Evolutionary conservation across 176 grass and related monocot species (phyloP), one percentile per base, ranked within the genome.

Genomic region (Juncus inflexus): DNA sequence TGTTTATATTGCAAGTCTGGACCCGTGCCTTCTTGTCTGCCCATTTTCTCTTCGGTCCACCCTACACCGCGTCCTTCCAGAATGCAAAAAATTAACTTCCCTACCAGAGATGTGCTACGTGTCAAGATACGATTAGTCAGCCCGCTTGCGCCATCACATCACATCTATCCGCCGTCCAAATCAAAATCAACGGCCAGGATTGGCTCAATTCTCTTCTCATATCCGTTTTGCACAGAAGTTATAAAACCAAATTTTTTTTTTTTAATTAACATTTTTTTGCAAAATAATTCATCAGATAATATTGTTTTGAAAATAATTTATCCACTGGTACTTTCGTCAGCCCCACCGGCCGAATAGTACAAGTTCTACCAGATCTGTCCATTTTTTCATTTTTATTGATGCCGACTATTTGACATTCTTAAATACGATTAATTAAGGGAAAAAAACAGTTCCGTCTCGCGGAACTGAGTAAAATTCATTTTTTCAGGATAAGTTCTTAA

Each of bases 1-100:
- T 15, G 39, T 15, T 9, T 47, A 47, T 9, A 47, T 5, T 59
- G 13, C 55, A 52, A 71, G 67, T 15, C 67, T 71, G 53, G 53
- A 59, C 67, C 52, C 37, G 16, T 56, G 4, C 9, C 13, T 38
- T 70, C 16, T 56, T 55, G 12, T 55, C 16, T 1, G 66, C 1
- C 36, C 19, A 28, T 57, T 42, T 7, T 53, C 9, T 42, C 49
- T 55, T 1, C 42, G 37, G 67, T 58, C 67, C 53, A 70, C 14
- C 3, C 35, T 55, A 40, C 52, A 69, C 37, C 65, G 12, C 36
- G 37, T 9, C 11, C 55, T 55, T 40, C 65, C 39, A 69, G 6
- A 3, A 52, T 68, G 36, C 6, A 35, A 28, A 8, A n/a, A n/a
- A n/a, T n/a, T n/a, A n/a, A n/a, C n/a, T n/a, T n/a, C 19, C 4